A percentile compares a stretch with the other conserved stretches of the same genome.
These are phyloP conservation scores for Trichosporon sp. DNA, from an alignment of 1,284 basidiomycete genomes.

Conservation along the genomic window DNA sequence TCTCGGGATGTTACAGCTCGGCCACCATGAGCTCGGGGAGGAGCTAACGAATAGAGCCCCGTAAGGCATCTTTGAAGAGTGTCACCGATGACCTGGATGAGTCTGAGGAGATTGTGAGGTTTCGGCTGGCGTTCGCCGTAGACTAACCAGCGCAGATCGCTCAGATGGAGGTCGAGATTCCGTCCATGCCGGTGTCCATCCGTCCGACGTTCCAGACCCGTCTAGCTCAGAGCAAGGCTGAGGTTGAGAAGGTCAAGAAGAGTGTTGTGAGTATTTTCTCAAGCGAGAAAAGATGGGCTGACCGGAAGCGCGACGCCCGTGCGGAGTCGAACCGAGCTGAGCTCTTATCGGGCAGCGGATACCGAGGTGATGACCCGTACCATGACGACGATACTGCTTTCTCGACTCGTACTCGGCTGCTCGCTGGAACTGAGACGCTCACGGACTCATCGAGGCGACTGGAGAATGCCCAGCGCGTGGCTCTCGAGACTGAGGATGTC, in stretches of 20 bases:
- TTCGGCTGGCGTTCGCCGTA: too few species aligned
- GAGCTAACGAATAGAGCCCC: conserved; percentile 58
- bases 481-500: conserved; percentile 92
- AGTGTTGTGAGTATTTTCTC: conserved; percentile 51
- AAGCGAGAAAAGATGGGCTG: background rate
- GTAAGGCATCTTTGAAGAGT: conserved; percentile 72
- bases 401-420: conserved; percentile 62
- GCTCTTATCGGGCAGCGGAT: conserved; percentile 53
- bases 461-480: conserved; percentile 84
- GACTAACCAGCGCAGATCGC: conserved; percentile 59
- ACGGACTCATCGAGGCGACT: conserved; percentile 75
- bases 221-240: conserved; percentile 64
- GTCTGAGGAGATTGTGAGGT: conserved; percentile 86
- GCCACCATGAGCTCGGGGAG: too few species aligned
- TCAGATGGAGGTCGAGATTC: conserved; percentile 99
- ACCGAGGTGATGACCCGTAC: conserved; percentile 66
- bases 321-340: conserved; percentile 48
- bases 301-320: conserved; percentile 48
- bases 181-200: conserved; percentile 83
- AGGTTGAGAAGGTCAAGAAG: conserved; percentile 71
- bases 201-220: conserved; percentile 67
- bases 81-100: conserved; percentile 96
- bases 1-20: too few species aligned
- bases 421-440: conserved; percentile 66
- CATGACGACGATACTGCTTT: conserved; percentile 36